Base-by-base conservation (phyloP, 306 rosid species). In the Trichosanthes cucumerina region DNA sequence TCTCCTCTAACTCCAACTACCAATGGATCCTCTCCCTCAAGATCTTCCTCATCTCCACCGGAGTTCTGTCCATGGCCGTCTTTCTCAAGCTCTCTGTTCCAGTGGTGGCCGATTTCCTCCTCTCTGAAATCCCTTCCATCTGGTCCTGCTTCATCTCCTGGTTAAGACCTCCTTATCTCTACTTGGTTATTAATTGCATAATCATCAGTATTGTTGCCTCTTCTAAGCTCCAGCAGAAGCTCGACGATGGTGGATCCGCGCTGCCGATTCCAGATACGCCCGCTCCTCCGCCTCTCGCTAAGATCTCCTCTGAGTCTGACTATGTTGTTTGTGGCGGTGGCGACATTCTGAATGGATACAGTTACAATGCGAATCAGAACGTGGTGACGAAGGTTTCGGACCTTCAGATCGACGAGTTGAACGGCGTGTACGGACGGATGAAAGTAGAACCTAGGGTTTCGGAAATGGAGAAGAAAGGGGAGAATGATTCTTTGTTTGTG, bases 171-270 rank as follows among this genome's bases (percentile, higher is more conserved):
- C 98, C 96, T 2, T 95, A 95, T 44, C 95, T 95, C 59, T 92
- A 88, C 84, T 79, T 95, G 54, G 72, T 95, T 64, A 81, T 92
- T 80, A 92, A 95, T 79, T 83, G 81, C 85, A 95, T 95, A 86
- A 92, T 95, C 86, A 87, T 92, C 90, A 82, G 86, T 88, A 90
- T 95, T 85, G 83, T 92, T 53, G 93, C 90, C n/a, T 85, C 97
- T 49, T 90, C 96, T 36, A 95, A 88, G 81, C 84, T 90, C 80
- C 90, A 88, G 19, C 66, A 47, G 4, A 83, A 78, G 31, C 80
- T 62, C 9, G 83, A 82, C 16, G 26, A 36, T 34, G 46, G 19
- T 34, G 44, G 78, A 73, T 12, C 74, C 54, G 33, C 72, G 0
- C 57, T 81, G 5, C 78, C 69, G 1, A 74, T 75, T 21, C 3